Percentiles rank a stretch among this genome's conserved stretches.
phyloP scores from a whole-genome alignment of 495 filamentous ascomycete genomes.

The Bacidia gigantensis region DNA sequence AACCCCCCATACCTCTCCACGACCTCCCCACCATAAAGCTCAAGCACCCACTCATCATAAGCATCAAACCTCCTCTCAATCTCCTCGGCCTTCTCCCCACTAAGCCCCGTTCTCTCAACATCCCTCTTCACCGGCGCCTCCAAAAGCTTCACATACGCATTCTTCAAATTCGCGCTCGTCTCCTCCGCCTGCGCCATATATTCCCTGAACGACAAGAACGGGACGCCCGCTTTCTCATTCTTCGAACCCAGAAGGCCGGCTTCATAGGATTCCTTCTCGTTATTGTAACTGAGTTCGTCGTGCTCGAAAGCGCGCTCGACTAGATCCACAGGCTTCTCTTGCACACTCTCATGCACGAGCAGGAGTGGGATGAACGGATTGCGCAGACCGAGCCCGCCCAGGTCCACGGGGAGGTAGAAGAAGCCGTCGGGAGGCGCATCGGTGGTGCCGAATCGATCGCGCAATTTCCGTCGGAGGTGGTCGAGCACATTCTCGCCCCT shows the following conservation, averaged over 20 bases:
- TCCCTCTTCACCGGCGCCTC: conserved; percentile 13
- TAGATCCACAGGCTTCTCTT: conserved; percentile 21
- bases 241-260: background rate
- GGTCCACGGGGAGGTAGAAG: conserved; percentile 37
- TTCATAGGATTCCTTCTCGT: conserved; percentile 23
- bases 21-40: conserved; percentile 38
- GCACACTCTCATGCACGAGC: conserved; percentile 25
- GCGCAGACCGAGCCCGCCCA: conserved; percentile 41
- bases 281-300: conserved; percentile 27
- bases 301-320: conserved; percentile 24
- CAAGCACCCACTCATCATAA: conserved; percentile 37
- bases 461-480: conserved; percentile 36
- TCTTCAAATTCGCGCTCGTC: conserved; percentile 14
- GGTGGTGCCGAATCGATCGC: conserved; percentile 34
- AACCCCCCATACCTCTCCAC: conserved; percentile 35
- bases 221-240: conserved; percentile 5
- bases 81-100: background rate
- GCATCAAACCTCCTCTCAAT: conserved; percentile 5
- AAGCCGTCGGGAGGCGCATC: conserved; percentile 47
- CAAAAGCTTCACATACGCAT: conserved; percentile 20
- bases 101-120: conserved; percentile 7
- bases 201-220: conserved; percentile 37
- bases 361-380: conserved; percentile 40
- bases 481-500: conserved; percentile 32
- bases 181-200: conserved; percentile 31